Base-by-base conservation (phyloP, 2,329 filamentous ascomycete genomes). In the Sclerotinia subarctica region DNA sequence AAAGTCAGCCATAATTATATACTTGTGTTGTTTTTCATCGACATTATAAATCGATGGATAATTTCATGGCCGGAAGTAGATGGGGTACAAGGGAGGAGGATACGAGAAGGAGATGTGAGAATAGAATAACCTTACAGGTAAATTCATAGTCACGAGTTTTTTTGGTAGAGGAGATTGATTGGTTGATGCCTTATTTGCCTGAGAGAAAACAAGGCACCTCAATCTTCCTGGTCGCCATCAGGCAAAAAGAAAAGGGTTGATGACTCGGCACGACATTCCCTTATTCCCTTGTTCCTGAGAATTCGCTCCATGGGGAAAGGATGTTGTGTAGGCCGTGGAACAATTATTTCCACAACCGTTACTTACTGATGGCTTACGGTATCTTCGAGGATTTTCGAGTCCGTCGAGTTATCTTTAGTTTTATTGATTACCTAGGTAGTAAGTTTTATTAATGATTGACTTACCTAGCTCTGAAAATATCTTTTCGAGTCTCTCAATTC, bases 1-100 rank as follows among this genome's bases (percentile, higher is more conserved):
- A 66, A 86, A 82, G 66, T 89, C 86, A 66, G 77, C 75, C 76
- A 78, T 78, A 59, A 19, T 49, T 24, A 38, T 35, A 26, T 21
- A 21, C 35, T 42, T 46, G 8, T 17, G 8, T n/a, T 66, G 17
- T 49, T 10, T 38, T 21, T 60, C 49, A 17, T 46, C 44, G 32
- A 32, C 64, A 60, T 66, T 32, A 60, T 60, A 49, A 29, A 26
- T 35, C 24, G 32, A 42, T 38, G 21, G 26, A 57, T 21, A 57
- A 26, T 26, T 15, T 44, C 38, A 57, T 57, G 5, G 6, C 19
- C 21, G 42, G n/a, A 49, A 11, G 7, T 35, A 15, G 63, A 57
- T 51, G 52, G 44, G 63, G 57, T 66, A 57, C 46, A 32, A 66
- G 53, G 35, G 38, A 24, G 32, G 42, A 42, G 19, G 32, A 26